phyloP scores from a whole-genome alignment of 164 flowering plant species.

The Vitis labrusca region DNA sequence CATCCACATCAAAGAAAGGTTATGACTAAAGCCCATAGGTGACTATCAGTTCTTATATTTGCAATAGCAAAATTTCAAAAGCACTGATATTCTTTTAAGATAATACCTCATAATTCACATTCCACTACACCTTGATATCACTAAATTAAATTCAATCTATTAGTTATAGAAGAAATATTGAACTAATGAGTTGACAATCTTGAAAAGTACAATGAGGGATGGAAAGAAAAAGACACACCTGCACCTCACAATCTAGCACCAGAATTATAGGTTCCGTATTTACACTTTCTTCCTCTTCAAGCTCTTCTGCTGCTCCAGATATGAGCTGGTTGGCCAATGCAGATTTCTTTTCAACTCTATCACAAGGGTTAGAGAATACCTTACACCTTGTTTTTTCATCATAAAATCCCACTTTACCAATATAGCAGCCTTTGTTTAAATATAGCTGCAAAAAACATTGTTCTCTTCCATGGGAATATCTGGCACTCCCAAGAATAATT shows the following conservation, averaged over 20 bases:
- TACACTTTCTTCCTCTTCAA: slow-evolving; percentile 30
- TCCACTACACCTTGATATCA: neutral
- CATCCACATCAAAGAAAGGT: too few relatives aligned
- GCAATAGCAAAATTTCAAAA: neutral
- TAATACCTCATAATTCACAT: neutral
- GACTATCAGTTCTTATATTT: too few relatives aligned
- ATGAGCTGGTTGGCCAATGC: slow-evolving; percentile 37
- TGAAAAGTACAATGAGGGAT: neutral
- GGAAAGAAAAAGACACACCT: slow-evolving; percentile 44
- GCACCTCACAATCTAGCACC: slow-evolving; percentile 79
- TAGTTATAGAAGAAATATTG: neutral
- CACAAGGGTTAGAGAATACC: slow-evolving; percentile 16
- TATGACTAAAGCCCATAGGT: too few relatives aligned
- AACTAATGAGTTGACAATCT: neutral
- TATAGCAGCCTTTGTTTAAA: slow-evolving; percentile 48
- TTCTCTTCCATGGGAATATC: slow-evolving; percentile 30
- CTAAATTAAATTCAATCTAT: slow-evolving; percentile 1
- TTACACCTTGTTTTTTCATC: slow-evolving; percentile 22
- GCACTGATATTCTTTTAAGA: neutral
- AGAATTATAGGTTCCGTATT: slow-evolving; percentile 64
- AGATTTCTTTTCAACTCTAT: slow-evolving; percentile 24
- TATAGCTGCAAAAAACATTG: slow-evolving; percentile 39
- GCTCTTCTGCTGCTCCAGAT: slow-evolving; percentile 41
- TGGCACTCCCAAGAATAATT: slow-evolving; percentile 48
- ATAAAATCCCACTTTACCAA: slow-evolving; percentile 32